A percentile compares a stretch with the other conserved stretches of the same genome.
phyloP scores from a whole-genome alignment of 352 stramenopile genomes.

The Peronospora tabacina region DNA sequence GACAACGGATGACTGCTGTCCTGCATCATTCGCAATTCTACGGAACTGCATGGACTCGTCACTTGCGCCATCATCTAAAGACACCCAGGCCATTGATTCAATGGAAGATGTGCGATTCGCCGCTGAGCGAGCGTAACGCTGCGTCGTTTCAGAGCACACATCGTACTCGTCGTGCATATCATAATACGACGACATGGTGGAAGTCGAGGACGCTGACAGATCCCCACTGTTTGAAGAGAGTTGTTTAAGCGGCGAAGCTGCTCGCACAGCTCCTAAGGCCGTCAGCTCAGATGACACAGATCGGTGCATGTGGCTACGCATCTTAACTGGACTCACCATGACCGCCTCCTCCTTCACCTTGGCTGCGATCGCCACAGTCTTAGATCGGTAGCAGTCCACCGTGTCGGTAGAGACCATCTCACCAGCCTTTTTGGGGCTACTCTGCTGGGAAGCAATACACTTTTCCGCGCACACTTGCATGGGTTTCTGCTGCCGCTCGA shows the following conservation, averaged over 20 bases:
- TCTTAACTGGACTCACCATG: slow-evolving; percentile 26
- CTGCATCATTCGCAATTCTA: slow-evolving; percentile 28
- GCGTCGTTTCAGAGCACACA: slow-evolving; percentile 19
- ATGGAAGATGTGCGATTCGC: slow-evolving; percentile 32
- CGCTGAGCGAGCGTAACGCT: slow-evolving; percentile 33
- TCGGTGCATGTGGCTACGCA: slow-evolving; percentile 11
- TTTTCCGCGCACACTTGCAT: slow-evolving; percentile 23
- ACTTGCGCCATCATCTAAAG: slow-evolving; percentile 33
- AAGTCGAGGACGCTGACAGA: slow-evolving; percentile 59
- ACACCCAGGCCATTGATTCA: slow-evolving; percentile 41
- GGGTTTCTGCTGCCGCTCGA: slow-evolving; percentile 25
- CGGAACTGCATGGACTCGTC: slow-evolving; percentile 25
- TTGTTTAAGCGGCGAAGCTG: slow-evolving; percentile 32
- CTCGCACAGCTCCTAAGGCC: slow-evolving; percentile 14
- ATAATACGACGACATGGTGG: slow-evolving; percentile 56
- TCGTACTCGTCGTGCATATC: slow-evolving; percentile 51
- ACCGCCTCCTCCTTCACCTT: slow-evolving; percentile 19
- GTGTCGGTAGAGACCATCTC: slow-evolving; percentile 13
- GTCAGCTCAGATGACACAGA: slow-evolving; percentile 23
- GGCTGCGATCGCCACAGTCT: slow-evolving; percentile 17
- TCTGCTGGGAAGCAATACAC: slow-evolving; percentile 28
- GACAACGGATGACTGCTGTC: slow-evolving; percentile 18
- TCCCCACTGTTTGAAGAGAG: slow-evolving; percentile 34
- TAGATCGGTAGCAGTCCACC: slow-evolving; percentile 19
- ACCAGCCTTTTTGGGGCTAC: slow-evolving; percentile 7